Conservation (phyloP, 2,329 filamentous ascomycete species). For the Penicillium brasilianum region DNA sequence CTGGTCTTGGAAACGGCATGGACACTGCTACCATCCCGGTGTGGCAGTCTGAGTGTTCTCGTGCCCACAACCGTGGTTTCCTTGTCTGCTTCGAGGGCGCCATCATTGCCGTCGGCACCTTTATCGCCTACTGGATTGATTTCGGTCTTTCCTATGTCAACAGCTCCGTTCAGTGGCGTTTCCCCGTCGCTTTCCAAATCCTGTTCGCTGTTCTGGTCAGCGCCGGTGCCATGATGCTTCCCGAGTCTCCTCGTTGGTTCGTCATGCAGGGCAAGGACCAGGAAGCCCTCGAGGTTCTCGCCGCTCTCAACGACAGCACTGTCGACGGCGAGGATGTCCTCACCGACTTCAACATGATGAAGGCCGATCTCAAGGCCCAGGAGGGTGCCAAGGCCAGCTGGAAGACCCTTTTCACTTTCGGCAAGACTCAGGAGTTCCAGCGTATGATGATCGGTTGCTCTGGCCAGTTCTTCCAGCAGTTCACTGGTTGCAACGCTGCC, state of each 20-base stretch:
- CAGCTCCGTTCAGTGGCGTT: constrained; percentile 47
- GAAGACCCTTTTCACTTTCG: constrained; percentile 33
- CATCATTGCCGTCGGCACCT: constrained; percentile 38
- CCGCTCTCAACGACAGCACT: constrained; percentile 47
- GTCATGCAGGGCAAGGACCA: constrained; percentile 56
- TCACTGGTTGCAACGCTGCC: constrained; percentile 52
- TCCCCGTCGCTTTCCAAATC: constrained; percentile 55
- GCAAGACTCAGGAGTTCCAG: constrained; percentile 39
- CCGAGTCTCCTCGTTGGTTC: constrained; percentile 61
- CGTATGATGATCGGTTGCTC: constrained; percentile 38
- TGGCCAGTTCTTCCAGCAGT: constrained; percentile 47
- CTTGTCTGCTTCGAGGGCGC: constrained; percentile 39
- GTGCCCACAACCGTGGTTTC: constrained; percentile 38
- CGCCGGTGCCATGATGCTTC: constrained; percentile 41
- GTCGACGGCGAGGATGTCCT: constrained; percentile 44
- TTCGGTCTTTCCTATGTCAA: constrained; percentile 41
- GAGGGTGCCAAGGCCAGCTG: constrained; percentile 40
- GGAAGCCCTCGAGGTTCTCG: constrained; percentile 54
- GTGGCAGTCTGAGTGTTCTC: constrained; percentile 44
- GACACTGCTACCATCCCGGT: constrained; percentile 46
- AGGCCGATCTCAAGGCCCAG: constrained; percentile 48
- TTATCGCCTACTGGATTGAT: constrained; percentile 42
- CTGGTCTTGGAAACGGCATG: constrained; percentile 45
- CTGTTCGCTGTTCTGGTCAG: constrained; percentile 42
- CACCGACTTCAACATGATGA: constrained; percentile 45